phyloP scores from a whole-genome alignment of 2,329 filamentous ascomycete species.

The Chaetomiaceae sp. region DNA sequence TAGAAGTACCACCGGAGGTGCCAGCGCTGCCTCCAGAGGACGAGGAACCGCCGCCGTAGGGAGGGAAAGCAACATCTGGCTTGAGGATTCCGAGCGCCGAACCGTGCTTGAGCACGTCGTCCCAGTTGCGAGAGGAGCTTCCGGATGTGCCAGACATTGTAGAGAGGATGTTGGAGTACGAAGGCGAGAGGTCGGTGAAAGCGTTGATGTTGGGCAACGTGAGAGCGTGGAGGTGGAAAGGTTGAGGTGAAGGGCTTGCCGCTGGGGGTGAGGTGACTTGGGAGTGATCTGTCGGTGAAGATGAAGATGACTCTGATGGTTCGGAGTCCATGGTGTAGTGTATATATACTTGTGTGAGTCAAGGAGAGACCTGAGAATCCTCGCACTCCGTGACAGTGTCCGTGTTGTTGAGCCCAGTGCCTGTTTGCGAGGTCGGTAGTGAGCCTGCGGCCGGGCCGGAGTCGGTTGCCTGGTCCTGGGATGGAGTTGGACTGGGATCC shows the following conservation, averaged over 20 bases:
- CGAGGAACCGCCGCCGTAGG: slow-evolving; percentile 12
- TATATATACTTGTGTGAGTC: not conserved
- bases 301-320: not conserved
- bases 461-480: no score
- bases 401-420: no score
- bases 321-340: slow-evolving; percentile 1
- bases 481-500: no score
- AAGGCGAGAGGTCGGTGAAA: no score
- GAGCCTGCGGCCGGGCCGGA: not conserved
- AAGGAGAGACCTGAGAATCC: no score
- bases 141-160: slow-evolving; percentile 15
- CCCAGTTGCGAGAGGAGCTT: slow-evolving; percentile 14
- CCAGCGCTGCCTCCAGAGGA: slow-evolving; percentile 4
- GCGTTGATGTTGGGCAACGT: not conserved
- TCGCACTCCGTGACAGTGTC: no score
- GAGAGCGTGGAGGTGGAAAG: not conserved
- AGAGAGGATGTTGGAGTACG: not conserved
- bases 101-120: slow-evolving; percentile 19
- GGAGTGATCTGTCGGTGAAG: not conserved
- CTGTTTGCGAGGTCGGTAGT: not conserved
- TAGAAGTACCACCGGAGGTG: not conserved
- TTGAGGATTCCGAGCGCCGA: slow-evolving; percentile 20
- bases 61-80: slow-evolving; percentile 16
- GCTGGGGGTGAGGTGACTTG: not conserved
- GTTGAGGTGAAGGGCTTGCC: not conserved